These are phyloP conservation scores for Torulaspora gathmanii DNA, from an alignment of 805 yeast genomes.

Conservation along the genomic window DNA sequence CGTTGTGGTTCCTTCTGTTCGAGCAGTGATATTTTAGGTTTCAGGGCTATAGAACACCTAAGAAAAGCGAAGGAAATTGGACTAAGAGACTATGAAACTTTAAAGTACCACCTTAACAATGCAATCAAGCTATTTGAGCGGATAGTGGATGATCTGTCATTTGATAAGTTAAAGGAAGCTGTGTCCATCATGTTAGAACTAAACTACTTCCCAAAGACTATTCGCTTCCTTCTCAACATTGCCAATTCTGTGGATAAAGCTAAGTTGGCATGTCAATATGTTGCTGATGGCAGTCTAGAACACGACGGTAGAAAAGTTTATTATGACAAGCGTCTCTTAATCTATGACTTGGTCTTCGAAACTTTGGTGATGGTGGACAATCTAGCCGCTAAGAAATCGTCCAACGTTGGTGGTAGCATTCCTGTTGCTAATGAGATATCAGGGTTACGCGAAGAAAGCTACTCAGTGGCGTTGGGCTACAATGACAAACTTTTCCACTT, in stretches of 20 bases:
- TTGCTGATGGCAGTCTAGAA: slow-evolving; percentile 46
- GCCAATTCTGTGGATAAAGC: slow-evolving; percentile 65
- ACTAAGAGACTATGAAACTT: slow-evolving; percentile 63
- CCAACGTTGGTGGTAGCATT: slow-evolving; percentile 4
- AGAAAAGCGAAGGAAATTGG: slow-evolving; percentile 80
- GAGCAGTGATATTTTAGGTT: slow-evolving; percentile 85
- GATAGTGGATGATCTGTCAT: slow-evolving; percentile 69
- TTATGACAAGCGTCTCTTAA: slow-evolving; percentile 49
- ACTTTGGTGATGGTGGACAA: slow-evolving; percentile 69
- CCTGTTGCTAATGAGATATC: slow-evolving; percentile 40
- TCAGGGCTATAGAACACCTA: slow-evolving; percentile 88
- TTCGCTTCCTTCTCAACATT: slow-evolving; percentile 71
- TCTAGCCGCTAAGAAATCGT: slow-evolving; percentile 43
- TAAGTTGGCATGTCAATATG: slow-evolving; percentile 53
- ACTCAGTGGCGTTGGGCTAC: slow-evolving; percentile 65
- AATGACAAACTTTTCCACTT: slow-evolving; percentile 86
- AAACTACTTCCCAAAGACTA: slow-evolving; percentile 78
- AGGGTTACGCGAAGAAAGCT: slow-evolving; percentile 65
- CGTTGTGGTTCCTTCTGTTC: slow-evolving; percentile 95
- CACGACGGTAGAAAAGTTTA: slow-evolving; percentile 49
- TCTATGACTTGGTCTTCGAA: slow-evolving; percentile 71
- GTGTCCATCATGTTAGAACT: slow-evolving; percentile 71
- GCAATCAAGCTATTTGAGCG: slow-evolving; percentile 74
- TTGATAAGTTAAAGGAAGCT: slow-evolving; percentile 79
- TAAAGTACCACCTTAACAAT: slow-evolving; percentile 59